These are phyloP conservation scores for Colletotrichum horii DNA, from an alignment of 2,329 filamentous ascomycete species.

Conservation along the genomic window DNA sequence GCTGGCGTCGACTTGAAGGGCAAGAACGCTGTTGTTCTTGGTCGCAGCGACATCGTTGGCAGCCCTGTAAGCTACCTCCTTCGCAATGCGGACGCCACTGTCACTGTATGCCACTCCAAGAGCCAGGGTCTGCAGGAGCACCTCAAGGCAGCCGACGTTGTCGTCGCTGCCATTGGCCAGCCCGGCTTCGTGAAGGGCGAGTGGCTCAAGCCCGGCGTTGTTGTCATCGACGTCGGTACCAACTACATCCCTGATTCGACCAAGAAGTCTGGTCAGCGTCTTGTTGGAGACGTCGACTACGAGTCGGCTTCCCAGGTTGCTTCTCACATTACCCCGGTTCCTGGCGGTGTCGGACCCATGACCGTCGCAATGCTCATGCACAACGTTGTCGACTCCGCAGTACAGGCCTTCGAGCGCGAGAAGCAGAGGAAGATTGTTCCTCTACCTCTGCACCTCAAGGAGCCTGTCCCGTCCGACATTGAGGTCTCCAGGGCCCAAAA, in stretches of 20 bases:
- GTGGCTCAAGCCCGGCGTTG: constrained; percentile 92
- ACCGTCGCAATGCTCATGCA: constrained; percentile 97
- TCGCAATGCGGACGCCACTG: constrained; percentile 94
- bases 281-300: constrained; percentile 95
- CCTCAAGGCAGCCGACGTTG: constrained; percentile 84
- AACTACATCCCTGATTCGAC: constrained; percentile 91
- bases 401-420: constrained; percentile 80
- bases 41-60: constrained; percentile 95
- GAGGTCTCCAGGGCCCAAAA: constrained; percentile 86
- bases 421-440: constrained; percentile 81
- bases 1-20: constrained; percentile 82
- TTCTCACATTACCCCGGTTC: constrained; percentile 93
- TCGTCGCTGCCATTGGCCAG: constrained; percentile 91
- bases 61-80: constrained; percentile 95
- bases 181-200: constrained; percentile 90
- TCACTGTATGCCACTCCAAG: constrained; percentile 94
- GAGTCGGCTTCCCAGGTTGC: constrained; percentile 84
- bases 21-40: constrained; percentile 93
- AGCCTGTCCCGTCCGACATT: constrained; percentile 94
- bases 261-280: constrained; percentile 89
- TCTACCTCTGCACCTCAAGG: constrained; percentile 79
- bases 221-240: constrained; percentile 97
- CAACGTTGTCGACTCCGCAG: constrained; percentile 90
- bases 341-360: constrained; percentile 97
- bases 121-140: constrained; percentile 76